Evolutionary conservation across 495 filamentous ascomycete genomes (phyloP).

Genomic region (Immersiella caudata): DNA sequence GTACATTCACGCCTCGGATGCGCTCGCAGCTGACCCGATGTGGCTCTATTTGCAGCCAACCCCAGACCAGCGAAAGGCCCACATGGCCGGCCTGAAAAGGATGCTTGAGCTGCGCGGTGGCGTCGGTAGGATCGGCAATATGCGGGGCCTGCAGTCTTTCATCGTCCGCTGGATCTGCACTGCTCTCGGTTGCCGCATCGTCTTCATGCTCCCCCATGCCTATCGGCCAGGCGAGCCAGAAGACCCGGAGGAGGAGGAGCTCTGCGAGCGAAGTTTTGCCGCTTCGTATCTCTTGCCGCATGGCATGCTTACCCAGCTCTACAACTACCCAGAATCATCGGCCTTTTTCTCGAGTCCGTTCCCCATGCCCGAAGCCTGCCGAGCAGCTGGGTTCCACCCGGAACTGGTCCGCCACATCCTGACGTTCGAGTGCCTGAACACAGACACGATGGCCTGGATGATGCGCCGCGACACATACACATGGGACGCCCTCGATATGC

Average conservation of each 20-base stretch:
- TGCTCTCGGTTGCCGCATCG: slow-evolving; percentile 14
- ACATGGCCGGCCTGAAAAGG: slow-evolving; percentile 18
- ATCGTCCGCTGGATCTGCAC: slow-evolving; percentile 22
- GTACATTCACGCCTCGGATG: slow-evolving; percentile 4
- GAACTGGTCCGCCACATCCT: slow-evolving; percentile 14
- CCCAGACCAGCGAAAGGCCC: slow-evolving; percentile 16
- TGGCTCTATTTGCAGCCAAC: slow-evolving; percentile 16
- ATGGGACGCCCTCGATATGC: slow-evolving; percentile 24
- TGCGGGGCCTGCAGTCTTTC: slow-evolving; percentile 24
- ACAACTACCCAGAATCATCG: slow-evolving; percentile 22
- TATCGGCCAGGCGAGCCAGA: background rate
- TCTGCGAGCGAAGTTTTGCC: slow-evolving; percentile 15
- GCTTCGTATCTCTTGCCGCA: slow-evolving; percentile 18
- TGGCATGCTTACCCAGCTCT: slow-evolving; percentile 1
- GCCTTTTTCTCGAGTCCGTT: background rate
- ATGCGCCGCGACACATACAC: background rate
- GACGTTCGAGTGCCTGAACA: slow-evolving; percentile 19
- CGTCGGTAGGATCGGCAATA: slow-evolving; percentile 11
- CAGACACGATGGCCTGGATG: slow-evolving; percentile 16
- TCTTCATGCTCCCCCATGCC: slow-evolving; percentile 17
- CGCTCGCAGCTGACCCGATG: background rate
- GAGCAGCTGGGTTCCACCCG: slow-evolving; percentile 5
- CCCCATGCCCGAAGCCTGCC: slow-evolving; percentile 21
- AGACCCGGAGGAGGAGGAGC: slow-evolving; percentile 4
- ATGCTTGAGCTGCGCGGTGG: slow-evolving; percentile 28